Base-by-base conservation (phyloP, 345 rosid species). In the Nasturtium officinale region DNA sequence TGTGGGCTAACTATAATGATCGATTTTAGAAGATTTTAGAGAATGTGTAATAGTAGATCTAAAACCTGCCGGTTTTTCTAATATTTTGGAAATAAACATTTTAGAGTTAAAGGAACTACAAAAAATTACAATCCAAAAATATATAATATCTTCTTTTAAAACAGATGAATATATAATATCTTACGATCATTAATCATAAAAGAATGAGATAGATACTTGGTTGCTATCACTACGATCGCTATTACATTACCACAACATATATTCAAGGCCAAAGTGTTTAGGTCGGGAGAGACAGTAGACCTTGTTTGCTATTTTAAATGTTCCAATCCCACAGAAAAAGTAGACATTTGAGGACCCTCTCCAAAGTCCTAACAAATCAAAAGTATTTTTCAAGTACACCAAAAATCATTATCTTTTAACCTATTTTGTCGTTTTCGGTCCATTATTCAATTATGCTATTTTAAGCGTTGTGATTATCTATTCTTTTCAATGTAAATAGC, bases 351-450 rank as follows among this genome's bases (percentile, higher is more conserved):
- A 73, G 72, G 77, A 65, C 65, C 69, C 76, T 23, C n/a, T 61
- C 12, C 18, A 51, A 61, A 51, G 16, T 62, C 69, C 23, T 17
- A 10, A 42, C 73, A 59, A 60, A 68, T 61, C 74, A 60, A 75
- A 67, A 67, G 78, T 75, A 1, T 60, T 30, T 60, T 52, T 32
- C 78, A 67, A 75, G 78, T 67, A 75, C 78, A 75, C 54, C 69
- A 67, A 60, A 67, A 60, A 75, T 75, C 69, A 75, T 67, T 60
- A 68, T 75, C 61, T 2, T 61, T 30, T 46, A 51, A 56, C 55
- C 11, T 51, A 68, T 60, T 51, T 75, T 75, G 68, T 75, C 78
- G 78, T 67, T 13, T 75, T 59, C 37, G 21, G 5, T 58, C 71
- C 56, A 53, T 29, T 53, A 8, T 42, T 72, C 43, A 13, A 62